Evolutionary conservation across 257 asterid genomes (phyloP).

Genomic region (Solanum virginianum): DNA sequence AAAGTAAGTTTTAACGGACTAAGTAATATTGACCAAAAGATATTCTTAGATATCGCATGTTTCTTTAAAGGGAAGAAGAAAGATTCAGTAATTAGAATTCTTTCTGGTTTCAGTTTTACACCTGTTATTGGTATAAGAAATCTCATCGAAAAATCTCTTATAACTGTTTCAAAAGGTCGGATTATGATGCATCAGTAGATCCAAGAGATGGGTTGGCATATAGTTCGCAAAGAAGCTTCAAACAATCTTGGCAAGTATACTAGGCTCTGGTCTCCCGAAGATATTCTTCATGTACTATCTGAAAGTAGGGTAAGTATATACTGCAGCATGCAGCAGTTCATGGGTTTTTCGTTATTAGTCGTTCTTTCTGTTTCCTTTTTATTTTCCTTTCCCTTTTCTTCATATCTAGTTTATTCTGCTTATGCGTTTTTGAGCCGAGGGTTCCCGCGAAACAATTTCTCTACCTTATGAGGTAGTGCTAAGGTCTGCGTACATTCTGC

Average conservation of each 20-base stretch:
- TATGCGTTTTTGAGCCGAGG: no score
- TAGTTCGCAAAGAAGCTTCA: not conserved
- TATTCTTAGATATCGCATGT: conserved; percentile 9
- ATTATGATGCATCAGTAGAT: conserved; percentile 4
- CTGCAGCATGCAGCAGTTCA: not conserved
- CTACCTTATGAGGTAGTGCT: no score
- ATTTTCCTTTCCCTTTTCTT: no score
- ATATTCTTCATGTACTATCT: not conserved
- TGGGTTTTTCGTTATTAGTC: no score
- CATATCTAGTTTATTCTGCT: no score
- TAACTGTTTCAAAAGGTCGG: not conserved
- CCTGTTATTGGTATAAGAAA: not conserved
- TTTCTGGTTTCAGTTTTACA: not conserved
- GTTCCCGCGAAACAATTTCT: no score
- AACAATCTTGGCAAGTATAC: not conserved
- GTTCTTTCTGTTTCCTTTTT: no score
- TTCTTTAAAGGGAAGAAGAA: conserved; percentile 9
- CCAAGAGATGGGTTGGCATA: conserved; percentile 8
- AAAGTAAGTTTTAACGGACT: not conserved
- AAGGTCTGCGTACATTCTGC: no score
- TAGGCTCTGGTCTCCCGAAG: not conserved
- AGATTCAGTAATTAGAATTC: not conserved
- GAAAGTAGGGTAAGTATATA: not conserved
- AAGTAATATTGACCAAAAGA: not conserved
- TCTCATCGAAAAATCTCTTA: conserved; percentile 4